Evolutionary conservation across 164 flowering plant genomes (phyloP).

Genomic region (Vitis amurensis): DNA sequence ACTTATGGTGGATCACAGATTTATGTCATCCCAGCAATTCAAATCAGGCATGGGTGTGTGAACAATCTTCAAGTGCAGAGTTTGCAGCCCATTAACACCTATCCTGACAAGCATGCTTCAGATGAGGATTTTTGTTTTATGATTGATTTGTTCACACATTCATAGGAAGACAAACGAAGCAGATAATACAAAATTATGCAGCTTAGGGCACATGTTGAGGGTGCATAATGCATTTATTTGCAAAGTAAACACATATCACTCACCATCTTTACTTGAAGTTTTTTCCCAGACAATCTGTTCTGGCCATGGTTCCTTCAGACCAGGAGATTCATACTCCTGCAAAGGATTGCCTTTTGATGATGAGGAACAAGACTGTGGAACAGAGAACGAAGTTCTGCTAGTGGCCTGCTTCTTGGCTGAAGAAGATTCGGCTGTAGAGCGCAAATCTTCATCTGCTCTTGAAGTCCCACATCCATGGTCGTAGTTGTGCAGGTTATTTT

Average conservation of each 20-base stretch:
- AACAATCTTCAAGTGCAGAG: neutral
- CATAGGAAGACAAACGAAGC: neutral
- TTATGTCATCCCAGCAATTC: no score
- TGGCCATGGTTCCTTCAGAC: conserved; percentile 23
- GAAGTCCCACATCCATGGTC: conserved; percentile 25
- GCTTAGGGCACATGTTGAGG: neutral
- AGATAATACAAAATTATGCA: neutral
- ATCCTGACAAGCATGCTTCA: neutral
- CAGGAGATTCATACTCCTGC: conserved; percentile 21
- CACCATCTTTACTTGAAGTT: conserved; percentile 34
- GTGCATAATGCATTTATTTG: neutral
- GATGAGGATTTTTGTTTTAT: neutral
- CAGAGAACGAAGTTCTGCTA: conserved; percentile 42
- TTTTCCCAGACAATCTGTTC: conserved; percentile 27
- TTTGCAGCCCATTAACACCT: neutral
- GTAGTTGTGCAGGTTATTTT: conserved; percentile 13
- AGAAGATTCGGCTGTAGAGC: conserved; percentile 90
- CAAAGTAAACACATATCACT: neutral
- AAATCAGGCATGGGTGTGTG: no score
- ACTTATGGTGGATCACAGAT: no score
- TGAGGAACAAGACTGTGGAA: conserved; percentile 45
- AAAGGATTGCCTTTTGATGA: conserved; percentile 22
- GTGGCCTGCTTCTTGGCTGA: conserved; percentile 48
- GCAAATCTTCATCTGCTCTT: conserved; percentile 53
- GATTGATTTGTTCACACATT: neutral